Conservation (phyloP, 2,329 filamentous ascomycete genomes). For the Fusarium xyrophilum region DNA sequence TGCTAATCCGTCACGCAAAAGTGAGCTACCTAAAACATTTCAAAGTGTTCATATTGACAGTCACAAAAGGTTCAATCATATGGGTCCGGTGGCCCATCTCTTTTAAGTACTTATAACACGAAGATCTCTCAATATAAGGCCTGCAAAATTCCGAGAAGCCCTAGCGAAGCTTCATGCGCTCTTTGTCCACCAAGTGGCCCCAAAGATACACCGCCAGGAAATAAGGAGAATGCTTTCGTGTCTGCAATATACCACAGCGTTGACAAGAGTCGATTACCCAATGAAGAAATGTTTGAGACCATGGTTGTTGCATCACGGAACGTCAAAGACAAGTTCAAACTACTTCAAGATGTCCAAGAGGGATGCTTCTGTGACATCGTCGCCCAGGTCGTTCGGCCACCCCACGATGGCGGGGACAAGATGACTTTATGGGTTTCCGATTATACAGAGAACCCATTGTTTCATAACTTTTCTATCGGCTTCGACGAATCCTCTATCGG, state of each 20-base stretch:
- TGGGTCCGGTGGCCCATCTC: slow-evolving; percentile 44
- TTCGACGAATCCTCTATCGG: slow-evolving; percentile 43
- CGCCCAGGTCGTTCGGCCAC: slow-evolving; percentile 69
- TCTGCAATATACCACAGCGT: slow-evolving; percentile 55
- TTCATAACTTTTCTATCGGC: slow-evolving; percentile 60
- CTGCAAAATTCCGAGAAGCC: slow-evolving; percentile 44
- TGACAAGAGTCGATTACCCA: slow-evolving; percentile 54
- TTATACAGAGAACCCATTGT: slow-evolving; percentile 73
- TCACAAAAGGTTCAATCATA: slow-evolving; percentile 52
- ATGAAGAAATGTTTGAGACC: slow-evolving; percentile 51
- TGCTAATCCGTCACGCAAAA: slow-evolving; percentile 60
- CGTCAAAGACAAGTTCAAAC: slow-evolving; percentile 63
- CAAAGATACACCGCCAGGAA: slow-evolving; percentile 33
- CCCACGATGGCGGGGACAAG: slow-evolving; percentile 53
- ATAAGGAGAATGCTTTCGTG: slow-evolving; percentile 53
- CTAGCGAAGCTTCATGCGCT: slow-evolving; percentile 47
- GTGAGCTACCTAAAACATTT: slow-evolving; percentile 46
- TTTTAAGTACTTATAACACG: slow-evolving; percentile 54
- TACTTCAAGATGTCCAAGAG: slow-evolving; percentile 68
- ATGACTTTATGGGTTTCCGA: slow-evolving; percentile 79
- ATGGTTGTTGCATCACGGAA: slow-evolving; percentile 51
- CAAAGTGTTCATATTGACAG: slow-evolving; percentile 8
- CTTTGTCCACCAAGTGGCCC: slow-evolving; percentile 28
- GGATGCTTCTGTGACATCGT: slow-evolving; percentile 71
- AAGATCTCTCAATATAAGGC: slow-evolving; percentile 54